These are phyloP conservation scores for Westerdykella sp. DNA, from an alignment of 2,329 filamentous ascomycete species.

Conservation along the genomic window DNA sequence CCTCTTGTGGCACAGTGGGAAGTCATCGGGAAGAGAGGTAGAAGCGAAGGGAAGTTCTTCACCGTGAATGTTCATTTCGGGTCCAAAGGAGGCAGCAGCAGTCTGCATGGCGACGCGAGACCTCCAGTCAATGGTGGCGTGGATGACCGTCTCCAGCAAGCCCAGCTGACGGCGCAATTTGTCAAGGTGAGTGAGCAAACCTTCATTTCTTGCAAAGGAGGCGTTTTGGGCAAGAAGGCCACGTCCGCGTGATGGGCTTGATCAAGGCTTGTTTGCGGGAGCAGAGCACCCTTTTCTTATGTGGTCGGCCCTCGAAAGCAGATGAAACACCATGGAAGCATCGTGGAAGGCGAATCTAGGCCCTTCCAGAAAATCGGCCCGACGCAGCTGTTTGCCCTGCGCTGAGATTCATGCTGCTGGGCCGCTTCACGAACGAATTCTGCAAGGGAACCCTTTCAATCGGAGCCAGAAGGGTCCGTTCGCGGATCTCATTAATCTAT, in stretches of 20 bases:
- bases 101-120: slow-evolving; percentile 58
- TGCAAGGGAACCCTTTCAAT: no score
- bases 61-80: slow-evolving; percentile 66
- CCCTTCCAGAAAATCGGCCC: no score
- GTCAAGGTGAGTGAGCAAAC: slow-evolving; percentile 20
- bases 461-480: no score
- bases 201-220: background rate
- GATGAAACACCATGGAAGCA: no score
- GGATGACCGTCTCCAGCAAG: slow-evolving; percentile 51
- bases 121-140: slow-evolving; percentile 62
- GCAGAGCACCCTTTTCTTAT: no score
- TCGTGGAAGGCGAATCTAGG: no score
- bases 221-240: background rate
- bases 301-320: no score
- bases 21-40: slow-evolving; percentile 48
- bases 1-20: slow-evolving; percentile 62
- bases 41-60: slow-evolving; percentile 48
- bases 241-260: background rate
- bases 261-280: background rate
- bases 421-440: no score
- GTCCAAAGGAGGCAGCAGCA: slow-evolving; percentile 60
- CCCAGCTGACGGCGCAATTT: slow-evolving; percentile 49
- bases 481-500: no score
- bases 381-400: no score
- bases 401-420: no score